phyloP scores from a whole-genome alignment of 2,329 filamentous ascomycete species.

The Diaporthe vexans region DNA sequence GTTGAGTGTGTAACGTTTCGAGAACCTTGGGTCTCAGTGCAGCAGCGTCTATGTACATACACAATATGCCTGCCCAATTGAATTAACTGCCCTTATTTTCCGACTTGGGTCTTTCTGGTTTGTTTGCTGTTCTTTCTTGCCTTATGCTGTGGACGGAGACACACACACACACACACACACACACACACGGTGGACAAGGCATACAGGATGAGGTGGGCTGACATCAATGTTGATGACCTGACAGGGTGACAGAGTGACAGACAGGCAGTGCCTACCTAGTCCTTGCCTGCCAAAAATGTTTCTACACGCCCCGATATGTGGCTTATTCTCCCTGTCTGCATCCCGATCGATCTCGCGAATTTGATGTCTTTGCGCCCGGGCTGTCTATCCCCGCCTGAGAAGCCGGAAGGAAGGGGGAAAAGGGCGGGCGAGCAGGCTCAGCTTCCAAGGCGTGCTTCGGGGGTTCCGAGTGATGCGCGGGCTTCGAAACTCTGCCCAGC shows the following conservation, averaged over 20 bases:
- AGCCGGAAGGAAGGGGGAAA: not conserved
- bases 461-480: not conserved
- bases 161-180: too few species aligned
- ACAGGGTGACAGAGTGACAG: not conserved
- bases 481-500: not conserved
- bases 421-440: not conserved
- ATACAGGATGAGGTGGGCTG: conserved; percentile 1
- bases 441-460: not conserved
- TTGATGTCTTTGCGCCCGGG: not conserved
- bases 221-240: not conserved
- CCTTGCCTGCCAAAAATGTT: too few species aligned
- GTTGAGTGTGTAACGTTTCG: not conserved
- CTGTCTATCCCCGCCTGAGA: not conserved
- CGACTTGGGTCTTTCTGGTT: too few species aligned
- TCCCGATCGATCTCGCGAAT: not conserved
- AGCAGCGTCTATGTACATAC: not conserved
- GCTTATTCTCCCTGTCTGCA: not conserved
- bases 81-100: too few species aligned
- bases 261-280: not conserved
- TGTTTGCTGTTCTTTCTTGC: conserved; percentile 10
- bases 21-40: not conserved
- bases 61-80: too few species aligned
- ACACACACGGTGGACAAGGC: not conserved
- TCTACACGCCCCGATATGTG: too few species aligned
- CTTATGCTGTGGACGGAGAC: conserved; percentile 23